These are phyloP conservation scores for Mycena capillaripes DNA, from an alignment of 768 basidiomycete species.

Conservation along the genomic window DNA sequence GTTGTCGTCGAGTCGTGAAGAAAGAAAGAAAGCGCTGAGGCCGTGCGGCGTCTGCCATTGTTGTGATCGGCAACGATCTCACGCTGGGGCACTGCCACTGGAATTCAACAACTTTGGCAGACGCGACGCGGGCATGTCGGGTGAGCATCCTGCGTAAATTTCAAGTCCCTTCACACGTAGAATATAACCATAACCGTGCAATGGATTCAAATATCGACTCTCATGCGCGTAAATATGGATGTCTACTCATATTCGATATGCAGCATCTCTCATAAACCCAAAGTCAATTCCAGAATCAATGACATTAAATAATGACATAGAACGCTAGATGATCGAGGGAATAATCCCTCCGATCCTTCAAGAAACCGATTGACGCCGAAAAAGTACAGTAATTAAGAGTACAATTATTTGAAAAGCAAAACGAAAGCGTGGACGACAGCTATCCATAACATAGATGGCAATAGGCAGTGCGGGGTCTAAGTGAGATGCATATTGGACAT, in stretches of 20 bases:
- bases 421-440: not conserved
- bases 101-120: no score
- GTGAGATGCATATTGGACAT: constrained; percentile 24
- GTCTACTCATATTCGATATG: constrained; percentile 34
- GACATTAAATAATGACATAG: constrained; percentile 9
- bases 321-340: not conserved
- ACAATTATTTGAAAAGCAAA: constrained; percentile 10
- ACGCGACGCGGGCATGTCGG: no score
- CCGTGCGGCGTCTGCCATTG: not conserved
- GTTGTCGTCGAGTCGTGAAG: not conserved
- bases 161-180: no score
- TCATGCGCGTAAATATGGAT: constrained; percentile 24
- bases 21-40: not conserved
- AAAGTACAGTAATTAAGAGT: not conserved
- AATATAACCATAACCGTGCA: no score
- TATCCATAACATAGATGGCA: not conserved
- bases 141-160: no score
- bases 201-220: no score
- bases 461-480: not conserved
- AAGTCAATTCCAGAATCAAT: constrained; percentile 14
- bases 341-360: no score
- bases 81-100: no score
- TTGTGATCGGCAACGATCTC: not conserved
- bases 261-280: constrained; percentile 17
- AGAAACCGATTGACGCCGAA: not conserved